phyloP scores from a whole-genome alignment of 164 flowering plant species.

The Piper betle region DNA sequence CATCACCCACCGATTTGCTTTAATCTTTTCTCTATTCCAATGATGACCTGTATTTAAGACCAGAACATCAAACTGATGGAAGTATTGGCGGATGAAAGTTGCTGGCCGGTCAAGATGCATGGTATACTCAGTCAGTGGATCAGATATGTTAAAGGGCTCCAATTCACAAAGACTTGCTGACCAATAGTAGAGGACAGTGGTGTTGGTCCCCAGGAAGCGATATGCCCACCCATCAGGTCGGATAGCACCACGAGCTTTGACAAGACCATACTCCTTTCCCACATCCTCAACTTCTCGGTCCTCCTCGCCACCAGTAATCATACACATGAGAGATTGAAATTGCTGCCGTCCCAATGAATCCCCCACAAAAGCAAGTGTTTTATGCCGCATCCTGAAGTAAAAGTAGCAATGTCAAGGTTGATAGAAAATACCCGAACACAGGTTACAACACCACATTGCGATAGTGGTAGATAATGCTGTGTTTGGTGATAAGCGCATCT shows the following conservation, averaged over 20 bases:
- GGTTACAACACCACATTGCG: too few species aligned
- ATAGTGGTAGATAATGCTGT: too few species aligned
- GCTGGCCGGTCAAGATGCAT: slow-evolving; percentile 78
- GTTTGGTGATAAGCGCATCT: too few species aligned
- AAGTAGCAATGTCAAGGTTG: background rate
- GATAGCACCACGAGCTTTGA: slow-evolving; percentile 34
- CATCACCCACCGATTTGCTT: slow-evolving; percentile 62
- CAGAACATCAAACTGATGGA: slow-evolving; percentile 41
- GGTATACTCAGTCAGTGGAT: slow-evolving; percentile 34
- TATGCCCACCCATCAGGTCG: slow-evolving; percentile 82
- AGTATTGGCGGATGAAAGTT: slow-evolving; percentile 33
- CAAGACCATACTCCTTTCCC: slow-evolving; percentile 53
- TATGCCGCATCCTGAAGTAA: slow-evolving; percentile 53
- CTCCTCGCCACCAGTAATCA: slow-evolving; percentile 59
- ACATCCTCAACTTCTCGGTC: slow-evolving; percentile 45
- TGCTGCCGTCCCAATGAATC: slow-evolving; percentile 78
- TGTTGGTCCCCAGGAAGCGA: slow-evolving; percentile 48
- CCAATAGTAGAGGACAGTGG: slow-evolving; percentile 70
- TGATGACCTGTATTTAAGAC: slow-evolving; percentile 79
- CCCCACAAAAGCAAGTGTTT: slow-evolving; percentile 62
- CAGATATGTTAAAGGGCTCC: slow-evolving; percentile 35
- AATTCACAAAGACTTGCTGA: slow-evolving; percentile 57
- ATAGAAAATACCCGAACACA: too few species aligned
- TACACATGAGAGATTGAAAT: slow-evolving; percentile 73
- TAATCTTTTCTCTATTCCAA: slow-evolving; percentile 64